Conservation (phyloP, 1,284 basidiomycete species). For the Exsudoporus floridanus region DNA sequence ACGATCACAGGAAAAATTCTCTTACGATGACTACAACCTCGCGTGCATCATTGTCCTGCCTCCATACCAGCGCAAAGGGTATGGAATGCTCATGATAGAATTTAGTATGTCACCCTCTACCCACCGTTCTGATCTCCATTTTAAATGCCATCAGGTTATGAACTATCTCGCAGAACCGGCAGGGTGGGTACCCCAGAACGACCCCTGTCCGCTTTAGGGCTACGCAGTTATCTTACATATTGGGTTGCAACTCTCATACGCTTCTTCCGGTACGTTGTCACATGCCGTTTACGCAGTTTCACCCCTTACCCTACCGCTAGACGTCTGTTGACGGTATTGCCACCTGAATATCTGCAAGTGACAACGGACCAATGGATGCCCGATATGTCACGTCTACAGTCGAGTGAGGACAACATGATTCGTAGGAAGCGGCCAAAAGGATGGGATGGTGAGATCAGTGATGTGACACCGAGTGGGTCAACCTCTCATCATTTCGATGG, state of each 20-base stretch:
- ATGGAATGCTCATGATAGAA: slow-evolving; percentile 96
- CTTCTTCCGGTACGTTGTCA: slow-evolving; percentile 62
- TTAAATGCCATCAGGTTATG: slow-evolving; percentile 62
- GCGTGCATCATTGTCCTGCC: slow-evolving; percentile 97
- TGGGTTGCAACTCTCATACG: slow-evolving; percentile 88
- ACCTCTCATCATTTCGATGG: slow-evolving; percentile 34
- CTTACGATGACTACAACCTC: slow-evolving; percentile 96
- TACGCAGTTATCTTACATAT: slow-evolving; percentile 88
- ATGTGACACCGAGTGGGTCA: slow-evolving; percentile 31
- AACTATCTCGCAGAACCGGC: slow-evolving; percentile 76
- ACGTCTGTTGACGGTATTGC: slow-evolving; percentile 58
- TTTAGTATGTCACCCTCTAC: slow-evolving; percentile 66
- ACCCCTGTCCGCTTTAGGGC: slow-evolving; percentile 89
- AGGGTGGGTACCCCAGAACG: slow-evolving; percentile 92
- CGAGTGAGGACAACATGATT: slow-evolving; percentile 40
- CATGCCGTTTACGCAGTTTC: background rate
- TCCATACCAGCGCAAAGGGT: slow-evolving; percentile 88
- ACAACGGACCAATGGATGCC: slow-evolving; percentile 43
- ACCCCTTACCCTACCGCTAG: slow-evolving; percentile 33
- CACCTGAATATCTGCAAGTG: slow-evolving; percentile 47
- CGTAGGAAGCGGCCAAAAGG: slow-evolving; percentile 59
- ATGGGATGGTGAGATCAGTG: slow-evolving; percentile 59
- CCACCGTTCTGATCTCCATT: background rate
- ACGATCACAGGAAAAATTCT: slow-evolving; percentile 78
- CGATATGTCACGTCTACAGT: slow-evolving; percentile 41